Evolutionary conservation across 139 green algal species (phyloP).

Genomic region (Parachlorella kessleri): DNA sequence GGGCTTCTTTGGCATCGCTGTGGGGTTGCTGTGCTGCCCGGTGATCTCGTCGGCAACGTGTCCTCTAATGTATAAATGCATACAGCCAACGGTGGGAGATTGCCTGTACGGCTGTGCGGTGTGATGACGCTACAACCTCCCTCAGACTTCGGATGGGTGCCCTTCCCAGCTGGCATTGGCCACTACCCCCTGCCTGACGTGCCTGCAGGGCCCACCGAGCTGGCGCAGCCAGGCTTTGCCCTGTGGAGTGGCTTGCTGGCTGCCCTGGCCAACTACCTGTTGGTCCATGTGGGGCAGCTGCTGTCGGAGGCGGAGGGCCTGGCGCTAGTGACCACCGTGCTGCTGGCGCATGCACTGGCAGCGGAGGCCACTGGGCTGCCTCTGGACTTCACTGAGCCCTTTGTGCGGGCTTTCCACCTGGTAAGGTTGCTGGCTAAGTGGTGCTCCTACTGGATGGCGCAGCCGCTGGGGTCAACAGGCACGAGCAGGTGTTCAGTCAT

Average conservation of each 20-base stretch:
- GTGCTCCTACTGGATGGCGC: no score
- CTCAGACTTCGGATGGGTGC: no score
- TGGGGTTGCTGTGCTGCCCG: background rate
- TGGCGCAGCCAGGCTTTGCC: slow-evolving; percentile 32
- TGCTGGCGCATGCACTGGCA: slow-evolving; percentile 40
- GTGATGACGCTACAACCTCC: no score
- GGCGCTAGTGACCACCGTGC: slow-evolving; percentile 40
- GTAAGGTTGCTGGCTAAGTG: no score
- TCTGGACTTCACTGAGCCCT: background rate
- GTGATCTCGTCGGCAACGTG: background rate
- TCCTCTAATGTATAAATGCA: background rate
- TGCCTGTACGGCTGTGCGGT: background rate
- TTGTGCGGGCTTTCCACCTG: background rate
- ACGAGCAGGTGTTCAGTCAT: no score
- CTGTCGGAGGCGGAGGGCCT: slow-evolving; percentile 40
- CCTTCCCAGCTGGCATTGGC: no score
- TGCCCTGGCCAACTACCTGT: slow-evolving; percentile 31
- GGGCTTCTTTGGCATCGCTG: background rate
- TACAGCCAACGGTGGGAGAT: no score
- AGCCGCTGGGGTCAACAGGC: no score
- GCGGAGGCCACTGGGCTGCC: slow-evolving; percentile 24
- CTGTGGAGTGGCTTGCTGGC: slow-evolving; percentile 32
- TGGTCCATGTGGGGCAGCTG: slow-evolving; percentile 31
- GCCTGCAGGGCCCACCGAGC: slow-evolving; percentile 38
- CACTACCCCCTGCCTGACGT: background rate